phyloP scores from a whole-genome alignment of 108 stramenopile species.

The Aurantiochytrium sp. region DNA sequence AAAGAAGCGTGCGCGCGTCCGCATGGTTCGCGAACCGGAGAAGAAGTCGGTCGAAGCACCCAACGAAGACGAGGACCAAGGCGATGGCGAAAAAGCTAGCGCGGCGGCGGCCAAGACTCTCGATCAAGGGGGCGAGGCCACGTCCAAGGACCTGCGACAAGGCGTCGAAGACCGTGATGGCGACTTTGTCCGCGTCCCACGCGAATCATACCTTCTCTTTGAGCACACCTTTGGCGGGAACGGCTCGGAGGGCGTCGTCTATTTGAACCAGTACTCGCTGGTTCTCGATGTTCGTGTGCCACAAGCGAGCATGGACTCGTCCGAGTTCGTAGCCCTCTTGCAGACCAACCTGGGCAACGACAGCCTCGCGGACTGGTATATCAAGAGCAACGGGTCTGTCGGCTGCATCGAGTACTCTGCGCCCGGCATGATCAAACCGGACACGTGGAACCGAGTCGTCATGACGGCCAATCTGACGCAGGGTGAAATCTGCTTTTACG shows the following conservation, averaged over 20 bases:
- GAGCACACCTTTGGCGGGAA: background rate
- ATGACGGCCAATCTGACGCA: background rate
- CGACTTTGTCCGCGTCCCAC: background rate
- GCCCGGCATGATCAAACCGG: background rate
- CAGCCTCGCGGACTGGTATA: constrained; percentile 14
- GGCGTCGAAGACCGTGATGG: too few species aligned
- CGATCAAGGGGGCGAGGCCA: too few species aligned
- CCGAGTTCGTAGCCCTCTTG: background rate
- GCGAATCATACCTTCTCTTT: background rate
- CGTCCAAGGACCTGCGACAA: too few species aligned
- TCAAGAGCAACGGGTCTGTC: constrained; percentile 1
- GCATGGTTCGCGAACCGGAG: background rate
- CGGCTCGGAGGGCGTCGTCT: background rate
- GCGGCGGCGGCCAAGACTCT: too few species aligned
- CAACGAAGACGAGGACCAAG: background rate
- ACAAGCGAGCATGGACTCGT: background rate
- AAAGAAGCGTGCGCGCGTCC: background rate
- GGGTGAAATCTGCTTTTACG: constrained; percentile 10
- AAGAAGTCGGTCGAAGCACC: background rate
- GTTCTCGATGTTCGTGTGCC: background rate
- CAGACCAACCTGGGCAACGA: background rate
- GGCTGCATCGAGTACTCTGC: constrained; percentile 16
- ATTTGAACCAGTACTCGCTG: constrained; percentile 6
- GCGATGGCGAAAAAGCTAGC: background rate
- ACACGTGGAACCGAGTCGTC: background rate